Percentiles rank a stretch among this genome's conserved stretches.
Evolutionary conservation across 495 filamentous ascomycete genomes (phyloP).

Genomic region (Chaetomium cochliodes): DNA sequence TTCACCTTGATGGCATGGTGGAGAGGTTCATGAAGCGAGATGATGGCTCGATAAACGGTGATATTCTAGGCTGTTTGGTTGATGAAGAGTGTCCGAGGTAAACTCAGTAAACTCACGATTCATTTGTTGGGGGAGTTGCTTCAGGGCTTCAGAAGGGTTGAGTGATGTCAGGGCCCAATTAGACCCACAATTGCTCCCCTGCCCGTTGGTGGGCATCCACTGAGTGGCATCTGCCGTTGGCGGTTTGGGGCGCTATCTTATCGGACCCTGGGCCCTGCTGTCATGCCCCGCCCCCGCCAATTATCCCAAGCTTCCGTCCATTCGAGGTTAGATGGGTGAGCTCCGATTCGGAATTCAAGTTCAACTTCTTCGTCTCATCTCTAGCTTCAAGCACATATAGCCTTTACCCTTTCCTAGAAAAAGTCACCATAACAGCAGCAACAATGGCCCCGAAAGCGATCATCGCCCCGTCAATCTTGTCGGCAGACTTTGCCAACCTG

Average conservation of each 20-base stretch:
- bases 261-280: neutral
- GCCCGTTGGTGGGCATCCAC: conserved; percentile 5
- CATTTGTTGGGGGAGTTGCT: conserved; percentile 18
- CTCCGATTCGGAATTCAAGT: neutral
- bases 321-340: neutral
- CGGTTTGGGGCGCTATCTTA: conserved; percentile 2
- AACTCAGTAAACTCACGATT: neutral
- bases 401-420: neutral
- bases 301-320: neutral
- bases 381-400: neutral
- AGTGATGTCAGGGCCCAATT: conserved; percentile 24
- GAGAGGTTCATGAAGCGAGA: neutral
- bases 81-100: neutral
- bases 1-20: neutral
- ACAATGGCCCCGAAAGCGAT: conserved; percentile 84
- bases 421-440: neutral
- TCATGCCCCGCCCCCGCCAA: conserved; percentile 24
- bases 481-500: conserved; percentile 88
- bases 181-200: conserved; percentile 3
- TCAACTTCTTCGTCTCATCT: neutral
- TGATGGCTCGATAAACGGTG: neutral
- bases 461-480: conserved; percentile 95
- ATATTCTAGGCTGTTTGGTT: neutral
- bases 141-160: conserved; percentile 7
- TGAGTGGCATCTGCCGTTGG: no score